A percentile compares a stretch with the other conserved stretches of the same genome.
phyloP scores from a whole-genome alignment of 2,329 filamentous ascomycete species.

The Hortaea werneckii region DNA sequence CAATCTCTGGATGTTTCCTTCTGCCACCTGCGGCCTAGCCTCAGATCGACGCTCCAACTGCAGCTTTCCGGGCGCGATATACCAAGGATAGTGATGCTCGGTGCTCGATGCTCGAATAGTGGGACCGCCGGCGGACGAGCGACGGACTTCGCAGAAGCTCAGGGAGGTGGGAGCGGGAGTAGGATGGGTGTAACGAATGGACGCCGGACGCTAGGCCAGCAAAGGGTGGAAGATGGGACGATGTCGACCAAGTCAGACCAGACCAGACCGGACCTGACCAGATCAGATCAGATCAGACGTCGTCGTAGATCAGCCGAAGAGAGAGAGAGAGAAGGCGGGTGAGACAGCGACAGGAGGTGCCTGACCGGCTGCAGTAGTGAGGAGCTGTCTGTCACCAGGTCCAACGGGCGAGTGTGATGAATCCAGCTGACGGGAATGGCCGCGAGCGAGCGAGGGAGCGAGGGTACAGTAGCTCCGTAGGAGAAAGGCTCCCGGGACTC shows the following conservation, averaged over 20 bases:
- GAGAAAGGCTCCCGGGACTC: neutral
- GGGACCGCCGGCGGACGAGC: slow-evolving; percentile 5
- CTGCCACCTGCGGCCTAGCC: neutral
- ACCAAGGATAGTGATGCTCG: neutral
- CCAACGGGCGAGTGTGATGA: neutral
- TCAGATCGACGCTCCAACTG: neutral
- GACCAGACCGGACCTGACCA: too few species aligned
- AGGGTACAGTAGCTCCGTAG: neutral
- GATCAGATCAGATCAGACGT: too few species aligned
- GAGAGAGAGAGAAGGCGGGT: too few species aligned
- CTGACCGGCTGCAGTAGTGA: neutral
- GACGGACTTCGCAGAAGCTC: slow-evolving; percentile 19
- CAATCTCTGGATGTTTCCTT: slow-evolving; percentile 2
- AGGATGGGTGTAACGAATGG: slow-evolving; percentile 16
- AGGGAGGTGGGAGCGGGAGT: slow-evolving; percentile 1
- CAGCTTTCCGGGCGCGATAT: neutral
- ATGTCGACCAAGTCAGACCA: neutral
- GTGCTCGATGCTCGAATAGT: neutral
- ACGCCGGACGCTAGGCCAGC: slow-evolving; percentile 21
- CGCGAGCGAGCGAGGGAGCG: neutral
- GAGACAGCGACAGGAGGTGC: too few species aligned
- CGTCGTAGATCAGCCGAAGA: too few species aligned
- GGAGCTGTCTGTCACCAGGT: neutral
- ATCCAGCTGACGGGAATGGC: neutral
- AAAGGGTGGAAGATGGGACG: slow-evolving; percentile 5